Evolutionary conservation across 2,329 filamentous ascomycete genomes (phyloP).

Genomic region (Chaetomiaceae sp.): DNA sequence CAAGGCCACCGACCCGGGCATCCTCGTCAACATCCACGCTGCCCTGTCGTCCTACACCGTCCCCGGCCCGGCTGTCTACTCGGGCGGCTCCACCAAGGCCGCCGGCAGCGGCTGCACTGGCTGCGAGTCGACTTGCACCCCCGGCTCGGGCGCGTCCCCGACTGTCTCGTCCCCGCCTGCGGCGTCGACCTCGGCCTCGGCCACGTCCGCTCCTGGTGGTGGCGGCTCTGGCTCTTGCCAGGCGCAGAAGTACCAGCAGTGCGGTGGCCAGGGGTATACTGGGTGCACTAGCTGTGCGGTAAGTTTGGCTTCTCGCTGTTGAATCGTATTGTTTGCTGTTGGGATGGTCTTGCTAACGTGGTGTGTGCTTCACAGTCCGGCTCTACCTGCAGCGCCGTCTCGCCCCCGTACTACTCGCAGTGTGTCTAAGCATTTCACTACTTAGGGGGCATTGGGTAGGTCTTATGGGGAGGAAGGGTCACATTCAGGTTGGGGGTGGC

Average conservation of each 20-base stretch:
- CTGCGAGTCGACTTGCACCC: conserved; percentile 39
- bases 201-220: not conserved
- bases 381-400: conserved; percentile 34
- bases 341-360: conserved; percentile 6
- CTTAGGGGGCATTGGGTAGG: too few relatives aligned
- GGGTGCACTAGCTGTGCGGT: conserved; percentile 39
- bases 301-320: conserved; percentile 20
- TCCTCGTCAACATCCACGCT: conserved; percentile 44
- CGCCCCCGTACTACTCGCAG: conserved; percentile 37
- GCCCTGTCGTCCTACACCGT: conserved; percentile 37
- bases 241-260: conserved; percentile 35
- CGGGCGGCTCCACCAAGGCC: conserved; percentile 37
- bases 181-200: conserved; percentile 8
- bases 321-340: not conserved
- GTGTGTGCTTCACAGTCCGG: conserved; percentile 24
- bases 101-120: conserved; percentile 38
- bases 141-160: conserved; percentile 26
- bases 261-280: conserved; percentile 38
- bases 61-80: conserved; percentile 40
- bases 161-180: conserved; percentile 23
- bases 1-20: conserved; percentile 40
- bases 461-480: not conserved
- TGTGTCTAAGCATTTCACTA: conserved; percentile 27
- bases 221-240: conserved; percentile 26
- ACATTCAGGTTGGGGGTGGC: too few relatives aligned